Evolutionary conservation across 2,329 filamentous ascomycete species (phyloP).

Genomic region (Blastomyces silverae): DNA sequence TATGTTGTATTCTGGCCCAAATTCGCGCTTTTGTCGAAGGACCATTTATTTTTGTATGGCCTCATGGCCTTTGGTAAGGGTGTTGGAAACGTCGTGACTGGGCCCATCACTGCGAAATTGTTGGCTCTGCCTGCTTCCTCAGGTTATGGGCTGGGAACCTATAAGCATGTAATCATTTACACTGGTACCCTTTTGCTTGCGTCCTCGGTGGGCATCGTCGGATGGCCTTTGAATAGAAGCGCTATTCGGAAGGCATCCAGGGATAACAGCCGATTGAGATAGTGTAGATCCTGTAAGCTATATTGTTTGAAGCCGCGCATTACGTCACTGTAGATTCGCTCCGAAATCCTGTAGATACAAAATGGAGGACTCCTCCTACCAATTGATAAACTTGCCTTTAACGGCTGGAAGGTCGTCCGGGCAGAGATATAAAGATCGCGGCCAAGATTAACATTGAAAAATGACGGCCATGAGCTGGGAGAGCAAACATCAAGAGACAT

Average conservation of each 20-base stretch:
- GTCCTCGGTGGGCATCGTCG: slow-evolving; percentile 5
- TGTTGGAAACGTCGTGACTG: slow-evolving; percentile 13
- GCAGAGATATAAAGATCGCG: neutral
- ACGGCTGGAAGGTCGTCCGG: neutral
- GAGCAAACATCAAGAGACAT: neutral
- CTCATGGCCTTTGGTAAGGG: slow-evolving; percentile 14
- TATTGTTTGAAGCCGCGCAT: neutral
- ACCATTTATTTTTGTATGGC: slow-evolving; percentile 13
- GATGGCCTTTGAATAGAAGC: slow-evolving; percentile 8
- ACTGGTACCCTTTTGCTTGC: slow-evolving; percentile 11
- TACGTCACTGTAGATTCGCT: neutral
- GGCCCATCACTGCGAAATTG: slow-evolving; percentile 8
- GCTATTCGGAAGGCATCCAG: neutral
- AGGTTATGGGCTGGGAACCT: slow-evolving; percentile 7
- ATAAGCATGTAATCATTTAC: slow-evolving; percentile 13
- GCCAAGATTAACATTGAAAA: neutral
- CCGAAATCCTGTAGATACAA: neutral
- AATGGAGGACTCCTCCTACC: neutral
- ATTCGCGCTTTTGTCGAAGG: slow-evolving; percentile 13
- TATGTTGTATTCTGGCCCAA: slow-evolving; percentile 3
- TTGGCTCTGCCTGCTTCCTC: slow-evolving; percentile 4
- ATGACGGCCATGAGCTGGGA: neutral
- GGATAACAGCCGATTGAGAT: neutral
- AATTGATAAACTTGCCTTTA: neutral
- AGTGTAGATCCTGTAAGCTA: neutral